phyloP scores from a whole-genome alignment of 495 filamentous ascomycete species.

The Penicillium pancosmium region DNA sequence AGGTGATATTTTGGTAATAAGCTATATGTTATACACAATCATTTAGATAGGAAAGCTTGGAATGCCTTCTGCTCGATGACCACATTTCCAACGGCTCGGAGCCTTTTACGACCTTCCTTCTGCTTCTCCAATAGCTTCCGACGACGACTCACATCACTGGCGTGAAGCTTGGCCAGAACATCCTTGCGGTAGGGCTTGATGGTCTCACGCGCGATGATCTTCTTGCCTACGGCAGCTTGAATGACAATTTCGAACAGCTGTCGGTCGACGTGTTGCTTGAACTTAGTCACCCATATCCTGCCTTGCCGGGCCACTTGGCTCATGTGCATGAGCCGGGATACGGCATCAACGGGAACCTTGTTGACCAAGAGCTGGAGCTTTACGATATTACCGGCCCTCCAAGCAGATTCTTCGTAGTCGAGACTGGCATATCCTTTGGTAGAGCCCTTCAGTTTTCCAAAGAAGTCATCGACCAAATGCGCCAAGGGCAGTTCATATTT shows the following conservation, averaged over 20 bases:
- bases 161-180: slow-evolving; percentile 89
- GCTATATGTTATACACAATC: slow-evolving; percentile 22
- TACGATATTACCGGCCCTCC: slow-evolving; percentile 75
- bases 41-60: slow-evolving; percentile 82
- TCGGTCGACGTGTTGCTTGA: slow-evolving; percentile 93
- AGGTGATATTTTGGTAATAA: slow-evolving; percentile 10
- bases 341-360: slow-evolving; percentile 88
- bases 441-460: slow-evolving; percentile 90
- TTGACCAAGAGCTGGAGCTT: slow-evolving; percentile 95
- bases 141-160: slow-evolving; percentile 79
- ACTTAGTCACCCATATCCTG: slow-evolving; percentile 88
- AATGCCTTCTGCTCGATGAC: slow-evolving; percentile 93
- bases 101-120: slow-evolving; percentile 90
- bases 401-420: slow-evolving; percentile 95
- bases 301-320: slow-evolving; percentile 78
- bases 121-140: slow-evolving; percentile 94
- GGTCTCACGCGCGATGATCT: slow-evolving; percentile 88
- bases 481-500: slow-evolving; percentile 88
- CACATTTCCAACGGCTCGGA: slow-evolving; percentile 73
- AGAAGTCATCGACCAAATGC: slow-evolving; percentile 93
- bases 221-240: slow-evolving; percentile 82
- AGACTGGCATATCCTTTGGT: slow-evolving; percentile 84
- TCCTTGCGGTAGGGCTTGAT: slow-evolving; percentile 98
- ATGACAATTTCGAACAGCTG: slow-evolving; percentile 98
- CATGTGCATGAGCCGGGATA: slow-evolving; percentile 83